Conservation (phyloP, 169 alveolate species). For the Babesia bovis region DNA sequence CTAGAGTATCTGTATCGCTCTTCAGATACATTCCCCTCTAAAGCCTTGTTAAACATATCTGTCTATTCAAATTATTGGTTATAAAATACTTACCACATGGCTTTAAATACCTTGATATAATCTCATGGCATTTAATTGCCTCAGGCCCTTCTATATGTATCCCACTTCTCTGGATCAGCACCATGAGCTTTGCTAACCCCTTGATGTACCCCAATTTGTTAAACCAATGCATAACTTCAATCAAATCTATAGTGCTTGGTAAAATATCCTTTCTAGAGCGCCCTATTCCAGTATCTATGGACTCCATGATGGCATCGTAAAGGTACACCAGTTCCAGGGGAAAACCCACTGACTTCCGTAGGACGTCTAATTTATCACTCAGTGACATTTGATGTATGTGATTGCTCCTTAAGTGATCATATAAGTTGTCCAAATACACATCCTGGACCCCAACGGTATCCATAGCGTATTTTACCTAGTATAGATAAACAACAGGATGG, state of each 20-base stretch:
- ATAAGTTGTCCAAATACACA: conserved; percentile 11
- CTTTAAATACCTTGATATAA: neutral
- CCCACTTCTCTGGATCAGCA: neutral
- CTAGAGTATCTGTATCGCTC: too few species aligned
- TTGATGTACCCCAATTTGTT: conserved; percentile 2
- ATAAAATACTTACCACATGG: too few species aligned
- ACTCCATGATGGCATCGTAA: conserved; percentile 17
- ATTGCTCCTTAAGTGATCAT: neutral
- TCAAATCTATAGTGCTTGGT: too few species aligned
- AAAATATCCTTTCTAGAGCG: too few species aligned
- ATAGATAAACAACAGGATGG: neutral
- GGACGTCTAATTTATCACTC: conserved; percentile 5
- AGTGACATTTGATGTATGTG: neutral
- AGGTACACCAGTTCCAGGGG: conserved; percentile 7
- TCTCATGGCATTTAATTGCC: conserved; percentile 18
- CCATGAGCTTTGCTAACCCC: neutral
- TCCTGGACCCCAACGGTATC: neutral
- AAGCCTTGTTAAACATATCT: too few species aligned
- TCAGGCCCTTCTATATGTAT: neutral
- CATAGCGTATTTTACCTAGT: conserved; percentile 21
- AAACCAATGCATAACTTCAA: too few species aligned
- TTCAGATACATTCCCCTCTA: too few species aligned
- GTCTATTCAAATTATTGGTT: too few species aligned
- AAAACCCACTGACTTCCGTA: conserved; percentile 8
- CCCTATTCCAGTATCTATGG: too few species aligned